Base-by-base conservation (phyloP, 306 rosid species). In the Morella rubra region DNA sequence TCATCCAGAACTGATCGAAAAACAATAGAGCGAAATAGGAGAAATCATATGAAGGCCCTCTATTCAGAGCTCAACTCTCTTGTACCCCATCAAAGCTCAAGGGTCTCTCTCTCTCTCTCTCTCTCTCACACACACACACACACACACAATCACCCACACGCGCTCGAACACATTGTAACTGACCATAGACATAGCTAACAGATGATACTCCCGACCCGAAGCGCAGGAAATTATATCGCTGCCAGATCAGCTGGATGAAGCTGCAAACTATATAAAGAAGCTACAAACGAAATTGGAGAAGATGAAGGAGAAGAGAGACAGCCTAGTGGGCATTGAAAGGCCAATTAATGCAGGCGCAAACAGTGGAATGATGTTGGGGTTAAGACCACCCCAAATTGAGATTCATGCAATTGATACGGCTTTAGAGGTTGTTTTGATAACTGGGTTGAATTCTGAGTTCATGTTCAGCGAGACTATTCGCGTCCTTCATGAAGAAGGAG, bases 1-100 rank as follows among this genome's bases (percentile, higher is more conserved):
- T 80, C 92, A 37, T 82, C 94, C 2, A 81, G 76, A 83, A n/a
- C 83, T 51, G 93, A 92, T 19, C 87, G 93, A 60, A 92, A 92
- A 83, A 52, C 85, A 71, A 75, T 77, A 2, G 97, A 89, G 84
- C 83, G 87, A 70, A 80, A 84, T 6, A 77, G 97, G 47, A 92
- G 97, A 85, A 87, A 79, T 77, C 88, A 83, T 79, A 92, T 92
- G 96, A 92, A 90, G 79, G 67, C 73, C 53, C 91, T 90, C 42
- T 90, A 58, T 73, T 79, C 81, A 78, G 70, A 79, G 74, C 92
- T 92, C 85, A 71, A 76, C 69, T 81, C 92, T 44, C 85, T 92
- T 76, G 77, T 92, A 0, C 89, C 92, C 51, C 90, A 80, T 73
- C 92, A 84, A 81, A 67, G 47, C 52, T 76, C 86, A 65, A 83